phyloP scores from a whole-genome alignment of 768 basidiomycete genomes.

The Fomitopsis pulvina region DNA sequence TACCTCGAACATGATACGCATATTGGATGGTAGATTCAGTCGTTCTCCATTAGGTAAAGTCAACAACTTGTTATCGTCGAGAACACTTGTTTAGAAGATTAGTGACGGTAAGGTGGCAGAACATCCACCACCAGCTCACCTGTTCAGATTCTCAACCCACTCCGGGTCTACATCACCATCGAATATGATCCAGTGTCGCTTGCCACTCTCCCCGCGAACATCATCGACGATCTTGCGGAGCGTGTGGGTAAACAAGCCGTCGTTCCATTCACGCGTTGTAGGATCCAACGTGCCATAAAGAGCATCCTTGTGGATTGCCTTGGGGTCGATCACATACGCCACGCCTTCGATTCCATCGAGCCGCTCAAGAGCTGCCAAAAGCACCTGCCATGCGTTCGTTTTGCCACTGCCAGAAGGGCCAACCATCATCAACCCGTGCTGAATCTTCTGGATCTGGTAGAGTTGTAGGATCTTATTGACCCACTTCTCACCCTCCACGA shows the following conservation, averaged over 20 bases:
- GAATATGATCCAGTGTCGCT: slow-evolving; percentile 98
- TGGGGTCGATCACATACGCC: slow-evolving; percentile 96
- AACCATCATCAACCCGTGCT: slow-evolving; percentile 99
- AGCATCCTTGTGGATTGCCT: slow-evolving; percentile 98
- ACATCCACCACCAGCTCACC: slow-evolving; percentile 40
- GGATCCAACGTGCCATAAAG: slow-evolving; percentile 95
- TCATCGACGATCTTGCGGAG: slow-evolving; percentile 97
- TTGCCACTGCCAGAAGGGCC: slow-evolving; percentile 96
- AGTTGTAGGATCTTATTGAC: slow-evolving; percentile 93
- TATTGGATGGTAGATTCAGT: slow-evolving; percentile 91
- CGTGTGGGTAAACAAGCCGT: slow-evolving; percentile 96
- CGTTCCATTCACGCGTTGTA: slow-evolving; percentile 98
- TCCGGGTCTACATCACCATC: slow-evolving; percentile 99
- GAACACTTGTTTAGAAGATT: slow-evolving; percentile 53
- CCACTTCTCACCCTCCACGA: slow-evolving; percentile 88
- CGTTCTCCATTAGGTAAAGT: slow-evolving; percentile 98
- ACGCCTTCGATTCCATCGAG: slow-evolving; percentile 91
- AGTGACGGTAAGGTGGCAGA: background rate
- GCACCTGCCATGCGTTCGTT: slow-evolving; percentile 93
- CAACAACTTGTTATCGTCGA: slow-evolving; percentile 97
- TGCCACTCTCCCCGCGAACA: slow-evolving; percentile 93
- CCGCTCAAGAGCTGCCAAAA: slow-evolving; percentile 84
- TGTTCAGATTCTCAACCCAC: slow-evolving; percentile 99
- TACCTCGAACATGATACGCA: slow-evolving; percentile 99
- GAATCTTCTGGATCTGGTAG: slow-evolving; percentile 99